These are phyloP conservation scores for Fusarium nygamai DNA, from an alignment of 2,329 filamentous ascomycete species.

Conservation along the genomic window DNA sequence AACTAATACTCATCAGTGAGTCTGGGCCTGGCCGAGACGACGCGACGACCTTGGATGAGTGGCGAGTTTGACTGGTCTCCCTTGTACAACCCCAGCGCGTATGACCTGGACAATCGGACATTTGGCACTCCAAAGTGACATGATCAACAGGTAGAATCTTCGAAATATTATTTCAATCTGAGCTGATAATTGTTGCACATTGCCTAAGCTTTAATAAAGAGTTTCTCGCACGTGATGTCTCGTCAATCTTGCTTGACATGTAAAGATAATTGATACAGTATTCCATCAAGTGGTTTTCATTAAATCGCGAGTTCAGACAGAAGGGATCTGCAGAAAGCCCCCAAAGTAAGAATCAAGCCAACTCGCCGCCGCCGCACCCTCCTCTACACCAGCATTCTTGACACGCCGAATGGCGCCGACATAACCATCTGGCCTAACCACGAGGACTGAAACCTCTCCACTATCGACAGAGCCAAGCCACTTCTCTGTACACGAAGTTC, in stretches of 20 bases:
- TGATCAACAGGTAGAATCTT: accelerated
- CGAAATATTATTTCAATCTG: neutral
- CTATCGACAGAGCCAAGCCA: conserved; percentile 70
- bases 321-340: conserved; percentile 62
- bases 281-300: accelerated
- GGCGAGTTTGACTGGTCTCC: too few species aligned
- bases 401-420: conserved; percentile 70
- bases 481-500: conserved; percentile 68
- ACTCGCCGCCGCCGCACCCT: conserved; percentile 60
- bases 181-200: too few species aligned
- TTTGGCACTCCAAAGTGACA: too few species aligned
- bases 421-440: conserved; percentile 78
- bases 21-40: neutral
- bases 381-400: conserved; percentile 59
- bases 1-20: neutral
- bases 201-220: accelerated
- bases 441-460: conserved; percentile 69
- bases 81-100: neutral
- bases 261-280: too few species aligned
- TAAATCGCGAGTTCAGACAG: neutral
- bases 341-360: conserved; percentile 66
- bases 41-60: too few species aligned
- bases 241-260: neutral
- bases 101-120: neutral
- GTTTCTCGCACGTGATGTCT: too few species aligned